Conservation (phyloP, 2,329 filamentous ascomycete species). For the Trichophyton benhamiae region DNA sequence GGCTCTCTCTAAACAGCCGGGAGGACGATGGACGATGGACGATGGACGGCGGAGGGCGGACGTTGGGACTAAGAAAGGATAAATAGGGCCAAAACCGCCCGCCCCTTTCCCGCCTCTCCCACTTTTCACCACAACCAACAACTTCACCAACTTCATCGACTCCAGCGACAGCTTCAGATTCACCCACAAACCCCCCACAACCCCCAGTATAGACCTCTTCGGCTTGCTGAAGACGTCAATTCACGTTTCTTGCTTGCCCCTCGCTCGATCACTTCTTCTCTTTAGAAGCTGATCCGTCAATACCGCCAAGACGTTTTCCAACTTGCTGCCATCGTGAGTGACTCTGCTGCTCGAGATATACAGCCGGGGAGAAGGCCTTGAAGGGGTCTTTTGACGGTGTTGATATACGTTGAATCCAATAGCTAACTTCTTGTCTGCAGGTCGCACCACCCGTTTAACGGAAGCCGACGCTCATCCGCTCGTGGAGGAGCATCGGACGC, state of each 20-base stretch:
- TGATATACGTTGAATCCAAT: neutral
- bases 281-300: slow-evolving; percentile 44
- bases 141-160: neutral
- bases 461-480: slow-evolving; percentile 84
- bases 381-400: neutral
- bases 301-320: slow-evolving; percentile 94
- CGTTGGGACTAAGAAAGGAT: slow-evolving; percentile 1
- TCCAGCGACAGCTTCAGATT: neutral
- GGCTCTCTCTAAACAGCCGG: neutral
- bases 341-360: slow-evolving; percentile 1
- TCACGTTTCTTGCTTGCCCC: slow-evolving; percentile 5
- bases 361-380: neutral
- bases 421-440: slow-evolving; percentile 38
- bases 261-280: slow-evolving; percentile 15
- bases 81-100: slow-evolving; percentile 5
- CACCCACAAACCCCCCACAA: neutral
- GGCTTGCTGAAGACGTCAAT: neutral
- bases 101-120: slow-evolving; percentile 5
- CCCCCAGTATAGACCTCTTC: neutral
- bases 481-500: slow-evolving; percentile 64
- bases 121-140: slow-evolving; percentile 1
- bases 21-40: neutral
- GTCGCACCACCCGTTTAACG: slow-evolving; percentile 90
- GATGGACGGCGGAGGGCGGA: too few species aligned
- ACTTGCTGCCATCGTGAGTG: slow-evolving; percentile 88